phyloP scores from a whole-genome alignment of 768 basidiomycete genomes.

The Russula sp. region DNA sequence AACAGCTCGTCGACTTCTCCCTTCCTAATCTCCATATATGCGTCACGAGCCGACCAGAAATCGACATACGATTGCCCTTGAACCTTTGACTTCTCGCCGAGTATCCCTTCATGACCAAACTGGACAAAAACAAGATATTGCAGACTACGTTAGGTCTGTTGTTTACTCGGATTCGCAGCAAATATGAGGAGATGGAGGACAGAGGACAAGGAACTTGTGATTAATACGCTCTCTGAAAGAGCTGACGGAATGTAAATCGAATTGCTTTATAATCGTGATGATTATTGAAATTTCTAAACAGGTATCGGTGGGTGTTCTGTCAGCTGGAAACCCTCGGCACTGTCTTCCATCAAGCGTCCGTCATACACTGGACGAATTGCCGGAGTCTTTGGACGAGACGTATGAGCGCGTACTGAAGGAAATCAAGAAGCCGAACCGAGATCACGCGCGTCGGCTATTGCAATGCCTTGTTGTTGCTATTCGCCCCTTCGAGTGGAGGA shows the following conservation, averaged over 20 bases:
- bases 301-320: not conserved
- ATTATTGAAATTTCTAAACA: not conserved
- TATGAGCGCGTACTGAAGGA: not conserved
- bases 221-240: not conserved
- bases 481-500: not conserved
- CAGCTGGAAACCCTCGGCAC: not conserved
- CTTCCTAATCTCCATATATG: slow-evolving; percentile 4
- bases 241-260: not conserved
- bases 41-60: slow-evolving; percentile 11
- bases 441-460: not conserved
- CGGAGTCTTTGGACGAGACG: not conserved
- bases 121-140: slow-evolving; percentile 9
- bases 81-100: not conserved
- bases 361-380: not conserved
- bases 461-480: not conserved
- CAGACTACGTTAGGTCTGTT: not conserved
- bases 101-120: slow-evolving; percentile 11
- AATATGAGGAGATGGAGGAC: slow-evolving; percentile 6
- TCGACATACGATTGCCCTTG: slow-evolving; percentile 8
- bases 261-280: too few relatives aligned
- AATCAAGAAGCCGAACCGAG: not conserved
- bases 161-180: slow-evolving; percentile 10
- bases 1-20: not conserved
- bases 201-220: not conserved
- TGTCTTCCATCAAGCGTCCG: not conserved